Conservation (phyloP, 2,329 filamentous ascomycete species). For the Sclerotinia minor region DNA sequence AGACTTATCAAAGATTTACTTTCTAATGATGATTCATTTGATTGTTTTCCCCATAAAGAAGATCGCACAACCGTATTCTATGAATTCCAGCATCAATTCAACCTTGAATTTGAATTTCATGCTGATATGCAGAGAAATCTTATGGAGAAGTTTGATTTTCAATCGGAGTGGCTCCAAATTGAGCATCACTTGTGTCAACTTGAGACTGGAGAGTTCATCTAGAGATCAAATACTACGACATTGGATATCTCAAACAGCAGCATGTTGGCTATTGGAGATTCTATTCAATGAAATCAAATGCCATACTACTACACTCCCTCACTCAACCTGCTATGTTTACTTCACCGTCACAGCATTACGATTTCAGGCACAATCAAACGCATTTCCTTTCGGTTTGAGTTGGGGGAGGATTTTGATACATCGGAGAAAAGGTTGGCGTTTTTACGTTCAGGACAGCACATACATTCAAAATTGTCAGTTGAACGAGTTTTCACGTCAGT, state of each 20-base stretch:
- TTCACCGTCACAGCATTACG: not conserved
- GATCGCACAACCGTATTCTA: slow-evolving; percentile 24
- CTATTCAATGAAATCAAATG: not conserved
- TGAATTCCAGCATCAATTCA: slow-evolving; percentile 36
- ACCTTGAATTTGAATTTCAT: slow-evolving; percentile 33
- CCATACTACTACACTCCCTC: not conserved
- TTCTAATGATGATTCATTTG: slow-evolving; percentile 26
- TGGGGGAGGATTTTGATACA: not conserved
- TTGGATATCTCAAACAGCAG: slow-evolving; percentile 15
- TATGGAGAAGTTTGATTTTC: slow-evolving; percentile 13
- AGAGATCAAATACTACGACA: slow-evolving; percentile 1
- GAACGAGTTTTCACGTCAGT: not conserved
- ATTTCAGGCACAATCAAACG: not conserved
- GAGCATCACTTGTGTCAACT: slow-evolving; percentile 1
- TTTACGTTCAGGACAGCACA: not conserved
- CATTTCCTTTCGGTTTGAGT: not conserved
- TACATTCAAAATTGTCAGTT: not conserved
- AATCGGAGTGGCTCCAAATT: slow-evolving; percentile 18
- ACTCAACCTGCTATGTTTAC: not conserved
- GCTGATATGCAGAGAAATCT: slow-evolving; percentile 10
- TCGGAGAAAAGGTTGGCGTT: not conserved
- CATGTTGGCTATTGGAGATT: slow-evolving; percentile 1
- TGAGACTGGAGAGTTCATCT: not conserved
- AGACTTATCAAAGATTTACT: slow-evolving; percentile 34
- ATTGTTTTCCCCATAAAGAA: slow-evolving; percentile 25